Base-by-base conservation (phyloP, 768 basidiomycete species). In the Lanmaoa rubissima region DNA sequence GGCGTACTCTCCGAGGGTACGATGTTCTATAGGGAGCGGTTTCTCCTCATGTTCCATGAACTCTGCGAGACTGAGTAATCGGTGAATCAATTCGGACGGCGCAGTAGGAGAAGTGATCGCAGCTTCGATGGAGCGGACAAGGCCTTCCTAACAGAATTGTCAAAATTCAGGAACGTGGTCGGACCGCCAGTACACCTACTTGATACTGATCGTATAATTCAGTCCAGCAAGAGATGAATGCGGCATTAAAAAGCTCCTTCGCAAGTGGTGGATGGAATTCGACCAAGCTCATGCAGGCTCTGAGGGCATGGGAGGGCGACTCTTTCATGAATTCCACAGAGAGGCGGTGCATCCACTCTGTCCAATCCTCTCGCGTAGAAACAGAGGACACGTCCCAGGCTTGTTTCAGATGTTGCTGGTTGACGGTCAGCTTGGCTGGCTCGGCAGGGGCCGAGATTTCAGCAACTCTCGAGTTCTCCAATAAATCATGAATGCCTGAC, bases 21-120 rank as follows among this genome's bases (percentile, higher is more conserved):
- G 84, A 63, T 94, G 88, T 64, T 97, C 94, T 58, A 98, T 97
- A 2, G 94, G 94, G 1, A 98, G 78, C 1, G 91, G 83, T 67
- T 96, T 96, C 67, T 98, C 97, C 73, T 98, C 95, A 63, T 98
- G 96, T 71, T 98, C 97, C 92, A 98, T 96, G 71, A 98, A 98
- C 69, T 99, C 97, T 5, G 94, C 94, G 26, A 98, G 81, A 71
- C 94, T 94, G 53, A 99, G 81, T 16, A 98, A 76, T 26, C 92
- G 83, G 69, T 97, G 92, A 19, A 96, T 90, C 31, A 98, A 79
- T 46, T 98, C 96, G 2, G 92, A 81, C 2, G 94, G 92, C 5
- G 92, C 86, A 10, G 76, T 81, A 16, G 80, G 76, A 4, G 92
- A 90, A 0, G 83, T 87, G 58, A 98, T 88, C 5, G 96, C 95